Conservation (phyloP, 2,329 filamentous ascomycete species). For the Ascosphaera acerosa region DNA sequence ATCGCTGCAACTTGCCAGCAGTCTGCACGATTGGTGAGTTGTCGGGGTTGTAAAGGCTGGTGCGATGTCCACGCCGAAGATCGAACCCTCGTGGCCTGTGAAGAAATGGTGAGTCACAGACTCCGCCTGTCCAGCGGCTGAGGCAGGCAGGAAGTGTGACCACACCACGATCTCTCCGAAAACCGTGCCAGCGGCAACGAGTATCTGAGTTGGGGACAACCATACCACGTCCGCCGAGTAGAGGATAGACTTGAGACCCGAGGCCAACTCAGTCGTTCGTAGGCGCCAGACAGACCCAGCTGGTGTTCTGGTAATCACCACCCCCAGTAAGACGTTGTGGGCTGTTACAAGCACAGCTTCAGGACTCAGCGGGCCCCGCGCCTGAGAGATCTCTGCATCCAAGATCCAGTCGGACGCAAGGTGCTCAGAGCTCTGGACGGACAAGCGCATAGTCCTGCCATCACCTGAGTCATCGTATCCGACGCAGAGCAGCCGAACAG, state of each 20-base stretch:
- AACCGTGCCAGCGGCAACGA: constrained; percentile 72
- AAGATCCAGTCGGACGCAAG: constrained; percentile 52
- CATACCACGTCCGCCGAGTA: constrained; percentile 59
- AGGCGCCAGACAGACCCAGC: constrained; percentile 8
- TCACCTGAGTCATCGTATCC: constrained; percentile 7
- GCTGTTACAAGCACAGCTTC: constrained; percentile 48
- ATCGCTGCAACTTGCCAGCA: constrained; percentile 86
- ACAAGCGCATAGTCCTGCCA: constrained; percentile 7
- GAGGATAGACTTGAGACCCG: constrained; percentile 47
- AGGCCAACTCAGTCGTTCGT: constrained; percentile 19
- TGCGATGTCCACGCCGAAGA: constrained; percentile 74
- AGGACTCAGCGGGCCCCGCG: constrained; percentile 8
- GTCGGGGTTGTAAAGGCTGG: constrained; percentile 20
- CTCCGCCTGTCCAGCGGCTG: constrained; percentile 9
- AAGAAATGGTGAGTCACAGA: constrained; percentile 27
- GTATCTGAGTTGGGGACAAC: constrained; percentile 30
- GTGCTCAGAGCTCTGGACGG: constrained; percentile 17
- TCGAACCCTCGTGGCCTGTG: constrained; percentile 62
- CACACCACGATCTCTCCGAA: constrained; percentile 88
- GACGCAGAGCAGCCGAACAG: constrained; percentile 21
- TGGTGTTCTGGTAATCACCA: constrained; percentile 12
- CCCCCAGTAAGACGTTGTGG: constrained; percentile 52
- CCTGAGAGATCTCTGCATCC: constrained; percentile 30
- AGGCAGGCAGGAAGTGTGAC: constrained; percentile 29
- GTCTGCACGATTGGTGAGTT: constrained; percentile 21